Base-by-base conservation (phyloP, 208 protist species). In the Trypanosoma avium region DNA sequence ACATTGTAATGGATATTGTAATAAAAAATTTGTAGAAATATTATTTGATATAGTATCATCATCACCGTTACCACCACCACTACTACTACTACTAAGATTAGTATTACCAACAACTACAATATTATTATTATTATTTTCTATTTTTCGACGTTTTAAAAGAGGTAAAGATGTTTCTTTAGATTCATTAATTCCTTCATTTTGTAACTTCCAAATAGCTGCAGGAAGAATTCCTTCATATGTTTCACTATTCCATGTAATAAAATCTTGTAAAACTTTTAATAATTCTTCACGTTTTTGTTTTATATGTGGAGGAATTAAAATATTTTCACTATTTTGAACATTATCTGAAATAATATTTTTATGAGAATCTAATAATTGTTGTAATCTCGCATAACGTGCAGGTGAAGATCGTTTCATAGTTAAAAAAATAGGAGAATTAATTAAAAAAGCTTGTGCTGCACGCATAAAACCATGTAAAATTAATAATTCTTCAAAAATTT, bases 401-500 rank as follows among this genome's bases (percentile, higher is more conserved):
- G 77, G 77, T 4, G 81, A 70, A 9, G 67, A 65, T 3, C 21
- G 32, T 27, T 71, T 73, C 79, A 95, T 84, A 33, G 77, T 49
- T 24, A 56, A 55, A 76, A 95, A 91, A 13, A 86, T 66, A 0
- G 89, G 89, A 15, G 86, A 79, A 65, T 93, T 85, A 9, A 68
- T 52, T 15, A 95, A 76, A n/a, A 95, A 71, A n/a, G 84, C 79
- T 22, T 77, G 72, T 15, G 86, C 86, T 2, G 86, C 85, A n/a
- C 80, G 67, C 0, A 76, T 54, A 49, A 93, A 72, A 1, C 81
- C 73, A 38, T 86, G 80, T 22, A 93, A 52, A 19, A 78, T 66
- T 17, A 95, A 72, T 59, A 92, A 67, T 61, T 95, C 89, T 46
- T 92, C 80, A 43, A 95, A 75, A 32, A 95, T 88, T 13, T 78